phyloP scores from a whole-genome alignment of 2,329 filamentous ascomycete species.

The Hypoxylon rubiginosum region DNA sequence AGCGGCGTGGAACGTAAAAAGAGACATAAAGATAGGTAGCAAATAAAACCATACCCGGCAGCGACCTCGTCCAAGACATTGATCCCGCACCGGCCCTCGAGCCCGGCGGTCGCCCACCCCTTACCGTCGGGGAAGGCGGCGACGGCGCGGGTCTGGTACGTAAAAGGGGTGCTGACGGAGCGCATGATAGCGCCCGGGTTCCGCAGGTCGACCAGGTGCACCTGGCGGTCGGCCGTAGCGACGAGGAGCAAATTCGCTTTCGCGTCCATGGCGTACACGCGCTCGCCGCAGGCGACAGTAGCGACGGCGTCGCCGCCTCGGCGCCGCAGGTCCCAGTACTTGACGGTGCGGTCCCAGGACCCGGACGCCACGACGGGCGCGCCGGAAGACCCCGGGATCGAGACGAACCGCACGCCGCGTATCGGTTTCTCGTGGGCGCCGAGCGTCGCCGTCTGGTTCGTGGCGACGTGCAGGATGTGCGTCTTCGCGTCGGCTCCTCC shows the following conservation, averaged over 20 bases:
- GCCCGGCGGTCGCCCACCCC: slow-evolving; percentile 49
- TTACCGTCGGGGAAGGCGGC: slow-evolving; percentile 47
- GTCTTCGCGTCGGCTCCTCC: slow-evolving; percentile 52
- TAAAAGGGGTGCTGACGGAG: slow-evolving; percentile 44
- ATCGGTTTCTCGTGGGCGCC: slow-evolving; percentile 52
- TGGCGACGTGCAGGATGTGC: slow-evolving; percentile 50
- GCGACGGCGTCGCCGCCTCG: slow-evolving; percentile 57
- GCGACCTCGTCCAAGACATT: slow-evolving; percentile 41
- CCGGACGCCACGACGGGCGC: slow-evolving; percentile 51
- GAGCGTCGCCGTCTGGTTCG: slow-evolving; percentile 47
- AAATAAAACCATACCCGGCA: slow-evolving; percentile 41
- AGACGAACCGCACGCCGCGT: slow-evolving; percentile 52
- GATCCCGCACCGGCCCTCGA: slow-evolving; percentile 51
- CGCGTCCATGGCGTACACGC: slow-evolving; percentile 58
- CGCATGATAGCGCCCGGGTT: slow-evolving; percentile 41
- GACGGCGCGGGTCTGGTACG: slow-evolving; percentile 50
- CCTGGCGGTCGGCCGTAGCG: slow-evolving; percentile 49
- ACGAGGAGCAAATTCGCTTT: slow-evolving; percentile 48
- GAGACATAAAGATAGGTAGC: no score
- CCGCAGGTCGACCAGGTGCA: slow-evolving; percentile 53
- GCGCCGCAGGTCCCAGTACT: slow-evolving; percentile 69
- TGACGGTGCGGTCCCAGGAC: slow-evolving; percentile 70
- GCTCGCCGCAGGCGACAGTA: slow-evolving; percentile 62
- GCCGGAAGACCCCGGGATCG: slow-evolving; percentile 43
- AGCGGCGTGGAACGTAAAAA: no score